Evolutionary conservation across 2,329 filamentous ascomycete species (phyloP), one percentile per base, ranked within the genome.

Genomic region (Phaeophleospora eucalypticola): DNA sequence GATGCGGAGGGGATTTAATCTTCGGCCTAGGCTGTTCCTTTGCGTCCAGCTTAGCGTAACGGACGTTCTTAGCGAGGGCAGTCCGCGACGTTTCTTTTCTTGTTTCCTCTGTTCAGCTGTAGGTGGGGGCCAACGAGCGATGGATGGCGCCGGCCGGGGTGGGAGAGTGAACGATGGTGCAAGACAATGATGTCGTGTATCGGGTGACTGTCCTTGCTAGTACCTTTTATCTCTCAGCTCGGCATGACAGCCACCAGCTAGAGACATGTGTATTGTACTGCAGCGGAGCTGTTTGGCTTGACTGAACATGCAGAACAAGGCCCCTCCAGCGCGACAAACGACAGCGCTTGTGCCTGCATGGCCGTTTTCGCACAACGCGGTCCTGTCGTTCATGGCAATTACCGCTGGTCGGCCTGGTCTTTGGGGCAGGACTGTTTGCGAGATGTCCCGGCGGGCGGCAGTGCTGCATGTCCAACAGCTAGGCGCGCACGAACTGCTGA

Each of bases 1-100:
- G 18, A 12, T 8, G 2, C 40, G 33, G 42, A 35, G 21, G 27
- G 36, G 18, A 45, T 17, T 38, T 38, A 45, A 38, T 39, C 33
- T 18, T 20, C 33, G 35, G n/a, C n/a, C n/a, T n/a, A n/a, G n/a
- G n/a, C n/a, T n/a, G n/a, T n/a, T n/a, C n/a, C n/a, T n/a, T n/a
- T n/a, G n/a, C n/a, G n/a, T n/a, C n/a, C n/a, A n/a, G n/a, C n/a
- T n/a, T n/a, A n/a, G n/a, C n/a, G n/a, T n/a, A n/a, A n/a, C n/a
- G 24, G 24, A 29, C 24, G 24, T 29, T 29, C 24, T 29, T 29
- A n/a, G n/a, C n/a, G n/a, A n/a, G n/a, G n/a, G n/a, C n/a, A n/a
- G n/a, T n/a, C n/a, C n/a, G n/a, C n/a, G n/a, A n/a, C n/a, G n/a
- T n/a, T n/a, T n/a, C n/a, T n/a, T n/a, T n/a, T n/a, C n/a, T n/a